Base-by-base conservation (phyloP, 306 rosid genomes). In the Casuarina cunninghamiana region DNA sequence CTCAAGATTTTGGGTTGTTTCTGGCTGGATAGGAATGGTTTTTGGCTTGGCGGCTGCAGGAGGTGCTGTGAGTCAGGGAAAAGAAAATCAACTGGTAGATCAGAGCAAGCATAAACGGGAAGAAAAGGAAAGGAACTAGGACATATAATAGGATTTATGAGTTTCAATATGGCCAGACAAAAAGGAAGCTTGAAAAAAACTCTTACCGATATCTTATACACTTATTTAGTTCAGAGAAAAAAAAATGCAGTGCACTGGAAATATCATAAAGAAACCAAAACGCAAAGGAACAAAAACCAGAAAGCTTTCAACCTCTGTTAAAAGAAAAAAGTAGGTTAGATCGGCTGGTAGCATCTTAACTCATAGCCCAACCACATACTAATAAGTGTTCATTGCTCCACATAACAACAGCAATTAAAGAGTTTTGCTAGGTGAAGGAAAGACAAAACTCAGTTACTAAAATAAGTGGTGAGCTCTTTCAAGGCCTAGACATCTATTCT, bases 1-100 rank as follows among this genome's bases (percentile, higher is more conserved):
- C 66, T 83, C 87, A 77, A 72, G 72, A 79, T 87, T 85, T 78
- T 72, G 88, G 37, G 77, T 61, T 45, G 73, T 75, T 44, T 70
- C 53, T 46, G 84, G 75, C 79, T 86, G 80, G 74, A 86, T 83
- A 32, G 87, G 79, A 79, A 75, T 73, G 9, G 77, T 39, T 72
- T 85, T 42, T 48, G 83, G 78, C 57, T 83, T 81, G 69, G 68
- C 75, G 39, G 53, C 78, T 57, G 73, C 78, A 43, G 79, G 41
- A 38, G 38, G 37, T 51, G 35, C 75, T 54, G 55, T 48, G 58
- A 11, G 60, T 78, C 75, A 26, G 32, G 32, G 41, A 68, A 71
- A 76, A 78, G 66, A 72, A n/a, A 39, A 71, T 44, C 17, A 15
- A 61, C 1, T 57, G 53, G 6, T 2, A 62, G 15, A 82, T 78